phyloP scores from a whole-genome alignment of 768 basidiomycete genomes.

The Brasilioporus rufonigricans region DNA sequence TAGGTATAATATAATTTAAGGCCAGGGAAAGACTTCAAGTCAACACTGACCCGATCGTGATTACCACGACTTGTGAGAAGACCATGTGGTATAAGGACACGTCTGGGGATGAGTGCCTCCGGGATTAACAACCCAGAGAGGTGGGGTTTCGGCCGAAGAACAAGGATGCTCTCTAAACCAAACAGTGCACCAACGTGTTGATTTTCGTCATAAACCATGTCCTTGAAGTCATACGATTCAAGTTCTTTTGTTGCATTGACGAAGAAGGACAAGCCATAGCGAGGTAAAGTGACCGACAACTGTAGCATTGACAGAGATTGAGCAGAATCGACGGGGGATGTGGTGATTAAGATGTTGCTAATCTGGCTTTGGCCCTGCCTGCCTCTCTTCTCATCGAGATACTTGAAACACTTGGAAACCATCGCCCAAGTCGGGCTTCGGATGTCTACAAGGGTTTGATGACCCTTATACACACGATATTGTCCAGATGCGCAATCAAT shows the following conservation, averaged over 20 bases:
- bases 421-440: not conserved
- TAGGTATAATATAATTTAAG: not conserved
- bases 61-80: too few species aligned
- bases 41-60: too few species aligned
- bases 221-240: not conserved
- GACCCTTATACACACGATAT: not conserved
- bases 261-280: not conserved
- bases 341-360: not conserved
- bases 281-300: not conserved
- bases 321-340: not conserved
- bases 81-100: not conserved
- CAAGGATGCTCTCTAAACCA: not conserved
- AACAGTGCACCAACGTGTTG: not conserved
- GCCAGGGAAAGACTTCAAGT: too few species aligned
- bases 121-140: not conserved
- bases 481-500: constrained; percentile 1
- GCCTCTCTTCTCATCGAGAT: too few species aligned
- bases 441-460: constrained; percentile 17
- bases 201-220: not conserved
- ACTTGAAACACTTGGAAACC: not conserved
- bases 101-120: not conserved
- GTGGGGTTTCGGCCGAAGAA: not conserved
- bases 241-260: not conserved
- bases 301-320: not conserved
- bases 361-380: too few species aligned